Evolutionary conservation across 2,329 filamentous ascomycete species (phyloP).

Genomic region (Venturia asperata): DNA sequence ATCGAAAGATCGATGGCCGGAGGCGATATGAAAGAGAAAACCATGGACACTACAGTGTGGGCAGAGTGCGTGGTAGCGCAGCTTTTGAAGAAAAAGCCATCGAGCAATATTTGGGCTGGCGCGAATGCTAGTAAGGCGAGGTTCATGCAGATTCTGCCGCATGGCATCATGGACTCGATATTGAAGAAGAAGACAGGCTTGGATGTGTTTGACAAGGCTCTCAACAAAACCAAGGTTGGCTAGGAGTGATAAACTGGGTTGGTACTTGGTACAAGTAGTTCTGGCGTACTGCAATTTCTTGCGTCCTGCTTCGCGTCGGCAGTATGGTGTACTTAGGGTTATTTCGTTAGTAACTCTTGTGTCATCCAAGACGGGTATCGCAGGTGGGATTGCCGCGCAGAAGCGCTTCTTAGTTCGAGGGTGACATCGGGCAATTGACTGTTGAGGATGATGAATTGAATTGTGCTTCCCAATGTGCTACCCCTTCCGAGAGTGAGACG

Average conservation of each 20-base stretch:
- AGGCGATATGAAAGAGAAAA: background rate
- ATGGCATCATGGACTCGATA: constrained; percentile 21
- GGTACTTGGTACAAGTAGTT: background rate
- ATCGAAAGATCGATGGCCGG: constrained; percentile 17
- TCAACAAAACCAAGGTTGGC: constrained; percentile 25
- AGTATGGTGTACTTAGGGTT: background rate
- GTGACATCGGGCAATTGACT: no score
- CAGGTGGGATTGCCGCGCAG: background rate
- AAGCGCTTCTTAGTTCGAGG: no score
- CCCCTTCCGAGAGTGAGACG: no score
- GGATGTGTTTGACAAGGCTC: constrained; percentile 18
- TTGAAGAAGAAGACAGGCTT: constrained; percentile 10
- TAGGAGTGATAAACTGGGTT: background rate
- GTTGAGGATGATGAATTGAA: no score
- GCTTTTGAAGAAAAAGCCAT: constrained; percentile 17
- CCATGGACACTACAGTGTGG: constrained; percentile 17
- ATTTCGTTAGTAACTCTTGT: background rate
- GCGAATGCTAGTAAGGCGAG: background rate
- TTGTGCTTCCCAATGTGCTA: no score
- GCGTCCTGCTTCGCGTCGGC: background rate
- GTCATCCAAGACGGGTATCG: background rate
- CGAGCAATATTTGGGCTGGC: constrained; percentile 7
- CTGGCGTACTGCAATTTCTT: background rate
- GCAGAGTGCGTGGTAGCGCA: constrained; percentile 20
- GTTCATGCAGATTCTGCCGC: constrained; percentile 38